Evolutionary conservation across 2,329 filamentous ascomycete species (phyloP).

Genomic region (Lachnellula hyalina): DNA sequence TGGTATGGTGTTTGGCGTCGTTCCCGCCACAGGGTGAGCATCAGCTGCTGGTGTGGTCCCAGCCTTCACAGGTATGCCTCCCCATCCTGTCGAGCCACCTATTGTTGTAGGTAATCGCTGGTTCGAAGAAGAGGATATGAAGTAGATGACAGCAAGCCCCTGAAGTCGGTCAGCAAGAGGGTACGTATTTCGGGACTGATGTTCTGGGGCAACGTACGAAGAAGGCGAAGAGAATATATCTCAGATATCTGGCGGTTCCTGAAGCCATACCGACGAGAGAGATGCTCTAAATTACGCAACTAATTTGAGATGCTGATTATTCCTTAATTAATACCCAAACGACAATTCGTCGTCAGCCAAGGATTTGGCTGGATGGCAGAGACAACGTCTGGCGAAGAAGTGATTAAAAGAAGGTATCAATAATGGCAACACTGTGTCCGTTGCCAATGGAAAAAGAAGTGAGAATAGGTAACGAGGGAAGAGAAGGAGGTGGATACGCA

Average conservation of each 20-base stretch:
- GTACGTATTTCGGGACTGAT: not conserved
- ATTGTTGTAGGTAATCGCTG: constrained; percentile 32
- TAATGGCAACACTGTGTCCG: not conserved
- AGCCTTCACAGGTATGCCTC: constrained; percentile 23
- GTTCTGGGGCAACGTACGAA: constrained; percentile 55
- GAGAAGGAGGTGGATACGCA: not conserved
- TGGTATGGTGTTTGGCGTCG: constrained; percentile 26
- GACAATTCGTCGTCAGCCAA: not conserved
- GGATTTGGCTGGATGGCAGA: not conserved
- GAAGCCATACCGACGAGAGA: constrained; percentile 26
- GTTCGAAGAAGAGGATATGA: constrained; percentile 62
- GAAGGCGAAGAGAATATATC: constrained; percentile 74
- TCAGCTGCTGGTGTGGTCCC: constrained; percentile 20
- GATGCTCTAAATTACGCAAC: not conserved
- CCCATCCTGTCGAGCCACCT: constrained; percentile 20
- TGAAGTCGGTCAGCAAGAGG: constrained; percentile 25
- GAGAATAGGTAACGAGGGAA: not conserved
- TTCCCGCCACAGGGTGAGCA: constrained; percentile 15
- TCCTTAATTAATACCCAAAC: constrained; percentile 4
- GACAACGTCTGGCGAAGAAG: constrained; percentile 8
- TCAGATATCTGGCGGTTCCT: constrained; percentile 58
- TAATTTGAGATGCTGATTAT: not conserved
- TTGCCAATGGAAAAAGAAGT: constrained; percentile 1
- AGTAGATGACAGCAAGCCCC: constrained; percentile 72
- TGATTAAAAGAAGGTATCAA: constrained; percentile 6